A percentile compares a stretch with the other conserved stretches of the same genome.
phyloP scores from a whole-genome alignment of 2,329 filamentous ascomycete species.

The Talaromyces sp. region DNA sequence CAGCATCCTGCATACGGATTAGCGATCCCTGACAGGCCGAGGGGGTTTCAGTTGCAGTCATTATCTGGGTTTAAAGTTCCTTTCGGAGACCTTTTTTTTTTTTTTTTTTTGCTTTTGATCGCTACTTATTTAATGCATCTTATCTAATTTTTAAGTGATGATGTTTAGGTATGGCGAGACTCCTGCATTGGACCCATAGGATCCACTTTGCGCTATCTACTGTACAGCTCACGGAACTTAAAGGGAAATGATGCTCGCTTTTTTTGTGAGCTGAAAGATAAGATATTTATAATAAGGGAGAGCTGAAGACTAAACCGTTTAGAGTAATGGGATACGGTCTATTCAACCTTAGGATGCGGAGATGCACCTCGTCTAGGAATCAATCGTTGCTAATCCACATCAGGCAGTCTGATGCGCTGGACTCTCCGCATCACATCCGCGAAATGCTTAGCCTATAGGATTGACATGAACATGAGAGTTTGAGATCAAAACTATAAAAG shows the following conservation, averaged over 20 bases:
- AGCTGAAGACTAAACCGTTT: not conserved
- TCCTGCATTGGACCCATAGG: not conserved
- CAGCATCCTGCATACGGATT: not conserved
- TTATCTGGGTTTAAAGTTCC: not conserved
- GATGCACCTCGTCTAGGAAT: not conserved
- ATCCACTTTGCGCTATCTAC: not conserved
- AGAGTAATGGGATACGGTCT: conserved; percentile 1
- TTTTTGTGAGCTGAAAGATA: not conserved
- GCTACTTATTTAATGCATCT: too few relatives aligned
- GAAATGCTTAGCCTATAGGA: not conserved
- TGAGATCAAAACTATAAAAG: too few relatives aligned
- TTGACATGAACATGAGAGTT: not conserved
- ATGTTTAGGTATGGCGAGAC: not conserved
- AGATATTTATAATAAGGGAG: not conserved
- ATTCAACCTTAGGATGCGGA: too few relatives aligned
- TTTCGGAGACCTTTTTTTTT: not conserved
- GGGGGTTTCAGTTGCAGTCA: not conserved
- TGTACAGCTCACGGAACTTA: too few relatives aligned
- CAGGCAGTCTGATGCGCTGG: not conserved
- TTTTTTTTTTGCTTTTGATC: too few relatives aligned
- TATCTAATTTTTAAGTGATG: too few relatives aligned
- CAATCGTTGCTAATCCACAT: conserved; percentile 1
- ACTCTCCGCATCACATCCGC: conserved; percentile 9
- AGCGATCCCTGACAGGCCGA: not conserved
- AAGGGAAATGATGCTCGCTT: too few relatives aligned